These are phyloP conservation scores for Rhododendron ovatum DNA, from an alignment of 148 eudicot species.

Conservation along the genomic window DNA sequence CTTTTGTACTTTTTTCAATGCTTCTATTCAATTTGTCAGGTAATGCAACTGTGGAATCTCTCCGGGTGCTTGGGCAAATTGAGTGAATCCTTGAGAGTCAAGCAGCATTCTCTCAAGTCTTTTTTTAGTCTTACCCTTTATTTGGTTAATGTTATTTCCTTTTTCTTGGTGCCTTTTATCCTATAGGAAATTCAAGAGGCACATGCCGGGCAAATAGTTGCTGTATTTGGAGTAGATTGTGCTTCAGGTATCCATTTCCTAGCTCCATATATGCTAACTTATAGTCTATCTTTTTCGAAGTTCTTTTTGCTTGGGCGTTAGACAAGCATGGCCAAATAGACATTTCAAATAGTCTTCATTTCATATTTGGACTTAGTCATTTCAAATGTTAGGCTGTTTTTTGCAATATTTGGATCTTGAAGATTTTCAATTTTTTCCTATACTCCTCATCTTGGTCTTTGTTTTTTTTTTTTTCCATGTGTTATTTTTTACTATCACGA, in stretches of 20 bases:
- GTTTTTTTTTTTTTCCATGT: background rate
- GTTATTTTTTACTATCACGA: background rate
- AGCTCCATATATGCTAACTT: background rate
- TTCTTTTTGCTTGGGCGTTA: background rate
- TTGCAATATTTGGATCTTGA: background rate
- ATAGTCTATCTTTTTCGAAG: background rate
- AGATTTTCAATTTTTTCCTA: conserved; percentile 5
- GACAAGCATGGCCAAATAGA: background rate
- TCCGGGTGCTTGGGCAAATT: background rate
- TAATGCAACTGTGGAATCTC: background rate
- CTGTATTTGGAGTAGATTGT: conserved; percentile 97
- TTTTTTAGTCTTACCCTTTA: background rate
- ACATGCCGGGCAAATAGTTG: conserved; percentile 97
- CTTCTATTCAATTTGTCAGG: background rate
- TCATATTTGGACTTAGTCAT: background rate
- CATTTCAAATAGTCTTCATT: background rate
- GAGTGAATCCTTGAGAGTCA: background rate
- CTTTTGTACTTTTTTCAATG: background rate
- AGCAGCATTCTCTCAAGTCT: background rate
- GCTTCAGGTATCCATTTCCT: conserved; percentile 60
- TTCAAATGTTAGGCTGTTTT: too few species aligned
- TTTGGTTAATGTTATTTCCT: background rate
- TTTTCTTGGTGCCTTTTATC: conserved; percentile 5
- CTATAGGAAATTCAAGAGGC: conserved; percentile 95
- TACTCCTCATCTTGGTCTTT: background rate